phyloP scores from a whole-genome alignment of 768 basidiomycete genomes.

The Tylopilus felleus region DNA sequence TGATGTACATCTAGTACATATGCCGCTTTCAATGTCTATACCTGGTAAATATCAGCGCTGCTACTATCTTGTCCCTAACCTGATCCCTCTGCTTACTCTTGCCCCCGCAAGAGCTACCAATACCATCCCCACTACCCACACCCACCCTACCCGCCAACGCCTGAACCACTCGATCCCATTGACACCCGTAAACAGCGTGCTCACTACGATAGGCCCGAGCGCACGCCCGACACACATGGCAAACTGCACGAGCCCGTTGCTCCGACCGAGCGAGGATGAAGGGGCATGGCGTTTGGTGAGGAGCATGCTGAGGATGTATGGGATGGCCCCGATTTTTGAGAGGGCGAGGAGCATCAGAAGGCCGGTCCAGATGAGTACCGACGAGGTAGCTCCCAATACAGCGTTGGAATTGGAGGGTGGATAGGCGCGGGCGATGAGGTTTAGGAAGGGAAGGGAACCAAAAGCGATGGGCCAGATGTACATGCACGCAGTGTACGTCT shows the following conservation, averaged over 20 bases:
- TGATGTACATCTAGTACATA: background rate
- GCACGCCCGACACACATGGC: slow-evolving; percentile 54
- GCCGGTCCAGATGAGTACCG: slow-evolving; percentile 43
- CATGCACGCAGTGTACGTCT: slow-evolving; percentile 52
- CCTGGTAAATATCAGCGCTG: background rate
- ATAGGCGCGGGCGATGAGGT: slow-evolving; percentile 41
- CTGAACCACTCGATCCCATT: slow-evolving; percentile 13
- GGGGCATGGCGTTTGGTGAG: slow-evolving; percentile 40
- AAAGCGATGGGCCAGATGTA: slow-evolving; percentile 52
- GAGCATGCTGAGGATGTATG: slow-evolving; percentile 53
- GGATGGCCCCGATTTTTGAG: slow-evolving; percentile 23
- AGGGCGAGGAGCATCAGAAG: slow-evolving; percentile 41
- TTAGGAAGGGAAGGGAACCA: slow-evolving; percentile 46
- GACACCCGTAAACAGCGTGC: slow-evolving; percentile 22
- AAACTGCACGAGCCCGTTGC: slow-evolving; percentile 57
- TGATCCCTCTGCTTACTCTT: slow-evolving; percentile 6
- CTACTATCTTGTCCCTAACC: background rate
- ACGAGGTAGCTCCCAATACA: slow-evolving; percentile 13
- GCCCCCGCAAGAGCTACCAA: slow-evolving; percentile 4
- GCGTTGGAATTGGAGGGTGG: background rate
- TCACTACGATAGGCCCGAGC: slow-evolving; percentile 52
- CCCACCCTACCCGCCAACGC: slow-evolving; percentile 4
- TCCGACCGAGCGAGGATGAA: slow-evolving; percentile 1
- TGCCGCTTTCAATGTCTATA: background rate
- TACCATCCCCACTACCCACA: slow-evolving; percentile 19